Evolutionary conservation across 345 rosid genomes (phyloP).

Genomic region (Hibiscus mutabilis): DNA sequence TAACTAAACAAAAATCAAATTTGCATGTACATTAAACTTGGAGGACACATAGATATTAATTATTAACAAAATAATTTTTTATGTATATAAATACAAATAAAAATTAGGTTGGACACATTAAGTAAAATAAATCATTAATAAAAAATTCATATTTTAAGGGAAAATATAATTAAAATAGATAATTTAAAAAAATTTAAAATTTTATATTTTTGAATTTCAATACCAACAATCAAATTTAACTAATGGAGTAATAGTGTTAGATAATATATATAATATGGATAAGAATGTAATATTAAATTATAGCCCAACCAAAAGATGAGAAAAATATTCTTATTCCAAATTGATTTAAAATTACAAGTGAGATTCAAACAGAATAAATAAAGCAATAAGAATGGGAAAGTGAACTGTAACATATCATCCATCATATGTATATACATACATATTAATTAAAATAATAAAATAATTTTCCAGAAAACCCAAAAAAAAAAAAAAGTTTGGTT

Average conservation of each 20-base stretch:
- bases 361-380: not conserved
- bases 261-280: no score
- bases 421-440: no score
- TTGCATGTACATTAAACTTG: not conserved
- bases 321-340: not conserved
- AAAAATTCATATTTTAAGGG: no score
- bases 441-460: not conserved
- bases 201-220: no score
- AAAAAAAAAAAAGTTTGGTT: slow-evolving; percentile 20
- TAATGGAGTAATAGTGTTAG: no score
- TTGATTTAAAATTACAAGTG: not conserved
- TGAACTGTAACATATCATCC: not conserved
- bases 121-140: no score
- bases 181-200: no score
- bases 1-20: not conserved
- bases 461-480: not conserved
- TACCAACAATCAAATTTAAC: not conserved
- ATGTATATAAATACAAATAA: no score
- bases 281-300: not conserved
- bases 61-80: no score
- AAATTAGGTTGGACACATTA: no score
- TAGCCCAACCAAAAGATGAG: not conserved
- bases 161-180: no score
- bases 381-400: not conserved
- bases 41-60: not conserved